These are phyloP conservation scores for Tricholoma hemisulphureum DNA, from an alignment of 768 basidiomycete species.

Conservation along the genomic window DNA sequence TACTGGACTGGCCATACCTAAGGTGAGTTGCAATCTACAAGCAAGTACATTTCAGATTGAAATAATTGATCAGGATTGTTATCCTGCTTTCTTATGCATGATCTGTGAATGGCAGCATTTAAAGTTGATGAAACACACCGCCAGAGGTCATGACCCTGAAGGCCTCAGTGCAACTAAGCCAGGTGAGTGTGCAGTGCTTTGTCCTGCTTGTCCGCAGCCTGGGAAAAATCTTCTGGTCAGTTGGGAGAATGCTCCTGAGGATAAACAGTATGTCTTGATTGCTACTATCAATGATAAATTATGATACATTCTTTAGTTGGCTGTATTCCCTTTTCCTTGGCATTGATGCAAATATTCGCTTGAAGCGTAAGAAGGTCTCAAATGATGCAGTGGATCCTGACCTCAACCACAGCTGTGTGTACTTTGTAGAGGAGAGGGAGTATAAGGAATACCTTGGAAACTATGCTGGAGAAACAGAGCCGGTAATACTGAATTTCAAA, in stretches of 20 bases:
- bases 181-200: conserved; percentile 23
- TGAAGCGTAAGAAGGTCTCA: conserved; percentile 19
- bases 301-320: not conserved
- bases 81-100: conserved; percentile 17
- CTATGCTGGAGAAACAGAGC: conserved; percentile 15
- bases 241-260: conserved; percentile 15
- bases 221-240: conserved; percentile 22
- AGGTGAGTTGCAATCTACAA: not conserved
- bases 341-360: conserved; percentile 21
- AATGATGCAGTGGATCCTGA: conserved; percentile 17
- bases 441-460: conserved; percentile 22
- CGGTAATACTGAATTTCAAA: conserved; percentile 4
- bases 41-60: not conserved
- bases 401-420: conserved; percentile 6
- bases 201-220: conserved; percentile 28
- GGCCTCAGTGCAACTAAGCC: conserved; percentile 10
- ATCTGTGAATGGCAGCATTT: conserved; percentile 19
- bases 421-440: conserved; percentile 8
- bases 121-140: conserved; percentile 18
- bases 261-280: conserved; percentile 8
- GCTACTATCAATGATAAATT: not conserved
- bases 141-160: conserved; percentile 14
- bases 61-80: conserved; percentile 22
- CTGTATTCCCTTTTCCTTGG: conserved; percentile 4
- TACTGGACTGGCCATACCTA: not conserved